Evolutionary conservation across 495 filamentous ascomycete species (phyloP), one percentile per base, ranked within the genome.

Genomic region (Bombardia bombarda): DNA sequence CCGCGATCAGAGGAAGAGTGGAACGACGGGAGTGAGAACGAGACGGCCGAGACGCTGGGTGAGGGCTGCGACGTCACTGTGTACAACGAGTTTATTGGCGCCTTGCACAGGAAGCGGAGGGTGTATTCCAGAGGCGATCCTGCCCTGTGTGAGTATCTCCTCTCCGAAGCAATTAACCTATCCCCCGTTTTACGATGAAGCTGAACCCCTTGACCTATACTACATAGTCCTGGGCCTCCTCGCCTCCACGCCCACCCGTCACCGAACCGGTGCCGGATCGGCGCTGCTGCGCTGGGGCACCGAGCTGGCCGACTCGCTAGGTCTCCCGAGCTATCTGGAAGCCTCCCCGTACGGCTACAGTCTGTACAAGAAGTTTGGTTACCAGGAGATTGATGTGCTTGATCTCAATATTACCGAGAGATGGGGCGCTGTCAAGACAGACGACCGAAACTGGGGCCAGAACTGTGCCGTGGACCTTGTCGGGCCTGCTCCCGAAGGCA

Each of bases 321-420:
- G 47, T 3, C 19, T 61, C n/a, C 48, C 52, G 5, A 41, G 23
- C 21, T 39, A 30, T n/a, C 46, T 61, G 9, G 52, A 56, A 37
- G 40, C 55, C 16, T 61, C 57, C 5, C 57, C 57, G 5, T 22
- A 28, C 3, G 57, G 57, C 10, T 61, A 62, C 26, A 17, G 18
- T n/a, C 30, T 61, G 1, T 62, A 62, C 35, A 42, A 25, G 23
- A 50, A 43, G 31, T 49, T 52, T 7, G 57, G 60, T 10, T 62
- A 36, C 24, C 40, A 62, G 21, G 45, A 50, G 20, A 30, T 60
- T 4, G 48, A 42, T 7, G 50, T 55, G 8, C 2, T 41, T 1
- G 60, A 62, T 31, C 25, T 61, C 7, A 40, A 48, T 1, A 13
- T 62, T 9, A 49, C 45, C 5, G 50, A 56, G 13, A 38, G 4